These are phyloP conservation scores for Saccharomyces hybrid DNA, from an alignment of 1,139 yeast species.

Conservation along the genomic window DNA sequence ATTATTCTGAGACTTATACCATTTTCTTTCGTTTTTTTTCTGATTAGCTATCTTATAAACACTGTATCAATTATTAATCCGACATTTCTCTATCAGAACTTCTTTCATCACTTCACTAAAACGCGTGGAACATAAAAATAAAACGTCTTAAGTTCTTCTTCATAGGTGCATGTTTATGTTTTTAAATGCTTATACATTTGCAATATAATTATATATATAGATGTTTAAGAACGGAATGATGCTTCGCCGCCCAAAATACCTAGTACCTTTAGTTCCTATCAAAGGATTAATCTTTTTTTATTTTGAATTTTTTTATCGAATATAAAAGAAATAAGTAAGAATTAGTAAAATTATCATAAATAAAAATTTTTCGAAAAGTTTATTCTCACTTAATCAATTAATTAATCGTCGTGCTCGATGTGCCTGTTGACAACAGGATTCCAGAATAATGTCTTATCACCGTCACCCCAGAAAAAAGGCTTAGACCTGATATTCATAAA, in stretches of 20 bases:
- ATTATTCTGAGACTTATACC: not conserved
- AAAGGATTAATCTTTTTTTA: not conserved
- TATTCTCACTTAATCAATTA: conserved; percentile 1
- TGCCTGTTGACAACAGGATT: conserved; percentile 86
- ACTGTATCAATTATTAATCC: not conserved
- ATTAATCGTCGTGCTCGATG: conserved; percentile 33
- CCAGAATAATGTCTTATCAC: conserved; percentile 97
- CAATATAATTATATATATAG: not conserved
- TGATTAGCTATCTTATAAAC: not conserved
- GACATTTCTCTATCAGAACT: not conserved
- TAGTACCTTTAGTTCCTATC: not conserved
- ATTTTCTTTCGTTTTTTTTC: not conserved
- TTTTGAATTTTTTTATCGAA: not conserved
- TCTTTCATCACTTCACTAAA: not conserved
- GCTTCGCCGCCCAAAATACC: not conserved
- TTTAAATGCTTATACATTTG: not conserved
- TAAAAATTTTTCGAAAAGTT: not conserved
- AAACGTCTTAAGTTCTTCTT: not conserved
- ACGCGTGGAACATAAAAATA: not conserved
- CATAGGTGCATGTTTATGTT: not conserved
- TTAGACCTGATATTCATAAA: conserved; percentile 83
- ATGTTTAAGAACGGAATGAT: not conserved
- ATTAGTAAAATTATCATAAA: not conserved
- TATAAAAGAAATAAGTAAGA: not conserved
- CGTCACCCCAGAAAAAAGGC: conserved; percentile 97